Conservation (phyloP, 257 asterid genomes). For the Solanum raphanifolium region DNA sequence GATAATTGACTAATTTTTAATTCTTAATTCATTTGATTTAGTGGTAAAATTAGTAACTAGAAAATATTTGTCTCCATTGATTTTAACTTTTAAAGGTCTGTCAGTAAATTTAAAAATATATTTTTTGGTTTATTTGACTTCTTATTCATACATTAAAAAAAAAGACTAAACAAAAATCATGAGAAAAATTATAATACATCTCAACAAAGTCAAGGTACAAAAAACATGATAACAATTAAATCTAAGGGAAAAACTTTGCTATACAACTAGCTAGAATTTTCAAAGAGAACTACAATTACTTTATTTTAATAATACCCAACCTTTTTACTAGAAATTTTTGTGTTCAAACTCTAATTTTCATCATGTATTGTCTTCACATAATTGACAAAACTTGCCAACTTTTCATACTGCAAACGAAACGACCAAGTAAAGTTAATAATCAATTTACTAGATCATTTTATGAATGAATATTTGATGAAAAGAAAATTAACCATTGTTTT, state of each 20-base stretch:
- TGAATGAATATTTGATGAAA: not conserved
- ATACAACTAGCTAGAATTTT: not conserved
- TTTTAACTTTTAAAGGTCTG: not conserved
- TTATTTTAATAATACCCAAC: not conserved
- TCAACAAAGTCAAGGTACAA: not conserved
- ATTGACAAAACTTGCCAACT: not conserved
- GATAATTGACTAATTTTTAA: not conserved
- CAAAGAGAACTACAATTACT: not conserved
- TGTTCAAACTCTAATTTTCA: not conserved
- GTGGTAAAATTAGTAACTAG: too few relatives aligned
- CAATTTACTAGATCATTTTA: not conserved
- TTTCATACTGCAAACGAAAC: not conserved
- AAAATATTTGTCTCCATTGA: not conserved
- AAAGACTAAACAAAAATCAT: not conserved
- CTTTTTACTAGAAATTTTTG: not conserved
- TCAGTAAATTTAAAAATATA: not conserved
- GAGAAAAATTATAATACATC: not conserved
- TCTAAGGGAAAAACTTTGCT: not conserved
- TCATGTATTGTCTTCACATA: not conserved
- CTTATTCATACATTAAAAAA: not conserved
- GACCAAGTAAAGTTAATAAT: not conserved
- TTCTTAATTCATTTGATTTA: too few relatives aligned
- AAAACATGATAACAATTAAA: not conserved
- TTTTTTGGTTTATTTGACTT: not conserved
- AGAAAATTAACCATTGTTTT: not conserved